Evolutionary conservation across 352 stramenopile genomes (phyloP).

Genomic region (Elongisporangium undulatum): DNA sequence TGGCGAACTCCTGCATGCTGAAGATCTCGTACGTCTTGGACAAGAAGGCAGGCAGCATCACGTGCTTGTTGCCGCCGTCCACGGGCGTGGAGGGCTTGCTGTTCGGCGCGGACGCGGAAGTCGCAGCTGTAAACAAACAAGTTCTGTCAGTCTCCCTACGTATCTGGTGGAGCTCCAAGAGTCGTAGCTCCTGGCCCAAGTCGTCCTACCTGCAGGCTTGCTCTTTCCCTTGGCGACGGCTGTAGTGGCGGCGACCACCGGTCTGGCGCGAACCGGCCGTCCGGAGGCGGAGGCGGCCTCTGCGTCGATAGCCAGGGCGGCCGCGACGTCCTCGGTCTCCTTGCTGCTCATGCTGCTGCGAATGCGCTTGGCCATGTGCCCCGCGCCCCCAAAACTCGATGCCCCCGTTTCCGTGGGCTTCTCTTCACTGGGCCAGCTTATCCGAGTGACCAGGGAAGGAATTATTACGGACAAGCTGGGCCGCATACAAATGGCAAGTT

Average conservation of each 20-base stretch:
- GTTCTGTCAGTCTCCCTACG: not conserved
- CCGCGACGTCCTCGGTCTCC: slow-evolving; percentile 8
- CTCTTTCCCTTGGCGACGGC: slow-evolving; percentile 8
- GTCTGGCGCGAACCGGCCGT: not conserved
- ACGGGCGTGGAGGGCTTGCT: slow-evolving; percentile 10
- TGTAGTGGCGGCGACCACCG: not conserved
- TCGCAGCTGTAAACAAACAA: slow-evolving; percentile 1
- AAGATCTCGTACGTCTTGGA: slow-evolving; percentile 95
- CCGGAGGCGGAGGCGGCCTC: not conserved
- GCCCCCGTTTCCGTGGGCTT: not conserved
- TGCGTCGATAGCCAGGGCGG: not conserved
- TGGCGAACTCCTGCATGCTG: slow-evolving; percentile 72
- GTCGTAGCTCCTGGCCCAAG: not conserved
- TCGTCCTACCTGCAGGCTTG: slow-evolving; percentile 5
- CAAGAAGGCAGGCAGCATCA: slow-evolving; percentile 88
- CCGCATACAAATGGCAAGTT: not conserved
- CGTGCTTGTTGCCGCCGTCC: slow-evolving; percentile 48
- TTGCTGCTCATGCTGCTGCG: slow-evolving; percentile 28
- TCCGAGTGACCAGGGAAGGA: not conserved
- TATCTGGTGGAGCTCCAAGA: not conserved
- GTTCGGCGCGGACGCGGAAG: slow-evolving; percentile 5
- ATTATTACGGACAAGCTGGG: not conserved
- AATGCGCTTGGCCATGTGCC: slow-evolving; percentile 62
- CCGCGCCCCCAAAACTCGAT: not conserved
- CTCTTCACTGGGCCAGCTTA: not conserved